Evolutionary conservation across 2,329 filamentous ascomycete species (phyloP).

Genomic region (Fusarium sp.): DNA sequence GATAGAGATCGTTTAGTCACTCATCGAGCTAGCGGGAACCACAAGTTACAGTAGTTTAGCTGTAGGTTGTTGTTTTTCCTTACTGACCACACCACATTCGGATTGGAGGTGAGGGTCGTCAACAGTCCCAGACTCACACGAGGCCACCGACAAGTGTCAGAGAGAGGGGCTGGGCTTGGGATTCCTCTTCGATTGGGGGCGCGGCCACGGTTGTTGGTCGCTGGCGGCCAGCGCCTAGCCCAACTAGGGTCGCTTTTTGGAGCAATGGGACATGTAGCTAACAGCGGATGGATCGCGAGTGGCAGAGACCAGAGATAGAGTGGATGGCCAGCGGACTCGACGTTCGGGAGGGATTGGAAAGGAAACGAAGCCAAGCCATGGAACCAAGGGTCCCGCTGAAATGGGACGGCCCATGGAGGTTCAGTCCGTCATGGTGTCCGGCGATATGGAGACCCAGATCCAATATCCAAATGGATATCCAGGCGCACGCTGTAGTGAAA

Average conservation of each 20-base stretch:
- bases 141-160: conserved; percentile 40
- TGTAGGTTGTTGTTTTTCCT: conserved; percentile 29
- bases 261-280: conserved; percentile 47
- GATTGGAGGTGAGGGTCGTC: conserved; percentile 42
- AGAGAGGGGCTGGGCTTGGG: conserved; percentile 45
- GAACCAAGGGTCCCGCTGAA: conserved; percentile 40
- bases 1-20: conserved; percentile 3
- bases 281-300: conserved; percentile 44
- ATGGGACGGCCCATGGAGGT: conserved; percentile 32
- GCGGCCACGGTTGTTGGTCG: conserved; percentile 45
- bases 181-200: conserved; percentile 30
- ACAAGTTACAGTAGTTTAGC: conserved; percentile 16
- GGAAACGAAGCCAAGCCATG: conserved; percentile 27
- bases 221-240: conserved; percentile 47
- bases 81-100: conserved; percentile 33
- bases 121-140: conserved; percentile 39
- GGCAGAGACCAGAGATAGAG: conserved; percentile 35
- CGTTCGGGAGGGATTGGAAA: conserved; percentile 39
- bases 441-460: conserved; percentile 29
- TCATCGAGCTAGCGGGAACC: conserved; percentile 39
- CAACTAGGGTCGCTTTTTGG: conserved; percentile 44
- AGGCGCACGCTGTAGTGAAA: conserved; percentile 4
- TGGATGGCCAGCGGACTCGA: conserved; percentile 29
- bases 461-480: conserved; percentile 11
- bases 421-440: conserved; percentile 24